These are phyloP conservation scores for Calocybe indica DNA, from an alignment of 768 basidiomycete species.

Conservation along the genomic window DNA sequence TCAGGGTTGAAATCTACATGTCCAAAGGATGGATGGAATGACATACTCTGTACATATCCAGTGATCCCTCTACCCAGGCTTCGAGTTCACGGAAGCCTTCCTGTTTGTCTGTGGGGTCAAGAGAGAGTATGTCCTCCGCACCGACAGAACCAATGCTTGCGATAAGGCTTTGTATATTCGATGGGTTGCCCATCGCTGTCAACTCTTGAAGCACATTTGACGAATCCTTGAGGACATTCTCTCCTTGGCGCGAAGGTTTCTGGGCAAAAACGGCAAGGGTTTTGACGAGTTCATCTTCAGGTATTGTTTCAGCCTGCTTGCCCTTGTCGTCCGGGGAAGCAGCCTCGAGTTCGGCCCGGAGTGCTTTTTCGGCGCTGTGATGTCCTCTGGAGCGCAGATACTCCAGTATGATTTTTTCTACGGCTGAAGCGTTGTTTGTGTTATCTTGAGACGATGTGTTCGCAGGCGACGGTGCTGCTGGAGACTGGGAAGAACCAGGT, in stretches of 20 bases:
- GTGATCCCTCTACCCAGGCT: slow-evolving; percentile 83
- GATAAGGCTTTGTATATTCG: slow-evolving; percentile 70
- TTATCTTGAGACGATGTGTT: slow-evolving; percentile 28
- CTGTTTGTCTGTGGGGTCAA: slow-evolving; percentile 81
- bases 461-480: slow-evolving; percentile 41
- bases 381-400: slow-evolving; percentile 47
- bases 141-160: slow-evolving; percentile 74
- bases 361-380: slow-evolving; percentile 39
- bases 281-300: slow-evolving; percentile 47
- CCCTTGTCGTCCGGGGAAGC: slow-evolving; percentile 37
- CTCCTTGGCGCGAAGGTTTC: slow-evolving; percentile 59
- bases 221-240: slow-evolving; percentile 67
- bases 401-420: slow-evolving; percentile 40
- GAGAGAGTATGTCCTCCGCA: slow-evolving; percentile 74
- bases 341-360: slow-evolving; percentile 37
- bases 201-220: slow-evolving; percentile 63
- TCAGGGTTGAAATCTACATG: slow-evolving; percentile 2
- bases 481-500: slow-evolving; percentile 45
- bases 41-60: slow-evolving; percentile 86
- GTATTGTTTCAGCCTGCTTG: slow-evolving; percentile 31
- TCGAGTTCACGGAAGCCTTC: slow-evolving; percentile 84
- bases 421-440: slow-evolving; percentile 25
- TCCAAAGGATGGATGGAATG: neutral
- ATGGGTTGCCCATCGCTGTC: slow-evolving; percentile 60
- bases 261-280: slow-evolving; percentile 62